phyloP scores from a whole-genome alignment of 2,329 filamentous ascomycete species.

The Ampelomyces quisqualis region DNA sequence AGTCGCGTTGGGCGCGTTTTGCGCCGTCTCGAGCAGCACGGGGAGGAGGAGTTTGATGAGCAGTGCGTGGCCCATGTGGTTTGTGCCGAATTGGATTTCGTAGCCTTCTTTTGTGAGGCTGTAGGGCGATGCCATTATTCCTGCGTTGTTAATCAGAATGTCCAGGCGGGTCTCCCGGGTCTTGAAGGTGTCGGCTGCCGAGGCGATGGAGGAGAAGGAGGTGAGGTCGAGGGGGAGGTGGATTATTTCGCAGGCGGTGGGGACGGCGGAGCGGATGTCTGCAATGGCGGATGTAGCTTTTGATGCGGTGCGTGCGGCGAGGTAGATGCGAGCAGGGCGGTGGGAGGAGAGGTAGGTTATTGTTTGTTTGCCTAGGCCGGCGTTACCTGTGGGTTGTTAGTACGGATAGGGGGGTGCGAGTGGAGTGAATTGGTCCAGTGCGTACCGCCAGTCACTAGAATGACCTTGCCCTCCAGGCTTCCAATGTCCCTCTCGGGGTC shows the following conservation, averaged over 20 bases:
- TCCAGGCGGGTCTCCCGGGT: slow-evolving; percentile 46
- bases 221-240: slow-evolving; percentile 48
- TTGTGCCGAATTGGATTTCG: slow-evolving; percentile 55
- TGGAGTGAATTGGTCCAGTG: background rate
- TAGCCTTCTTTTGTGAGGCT: slow-evolving; percentile 50
- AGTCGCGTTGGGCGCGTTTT: slow-evolving; percentile 41
- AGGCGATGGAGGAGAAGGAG: slow-evolving; percentile 44
- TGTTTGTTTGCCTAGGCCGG: slow-evolving; percentile 51
- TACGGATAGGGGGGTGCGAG: background rate
- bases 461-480: slow-evolving; percentile 34
- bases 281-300: slow-evolving; percentile 47
- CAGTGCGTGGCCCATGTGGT: slow-evolving; percentile 55
- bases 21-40: slow-evolving; percentile 46
- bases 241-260: slow-evolving; percentile 40
- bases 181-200: slow-evolving; percentile 42
- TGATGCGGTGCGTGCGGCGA: slow-evolving; percentile 48
- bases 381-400: slow-evolving; percentile 41
- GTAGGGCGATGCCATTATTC: slow-evolving; percentile 45
- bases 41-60: slow-evolving; percentile 51
- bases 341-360: slow-evolving; percentile 49
- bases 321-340: slow-evolving; percentile 49
- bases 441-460: slow-evolving; percentile 42
- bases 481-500: slow-evolving; percentile 28
- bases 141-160: slow-evolving; percentile 52
- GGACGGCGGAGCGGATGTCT: slow-evolving; percentile 40